Conservation (phyloP, 2,329 filamentous ascomycete species). For the Exophiala sideris region DNA sequence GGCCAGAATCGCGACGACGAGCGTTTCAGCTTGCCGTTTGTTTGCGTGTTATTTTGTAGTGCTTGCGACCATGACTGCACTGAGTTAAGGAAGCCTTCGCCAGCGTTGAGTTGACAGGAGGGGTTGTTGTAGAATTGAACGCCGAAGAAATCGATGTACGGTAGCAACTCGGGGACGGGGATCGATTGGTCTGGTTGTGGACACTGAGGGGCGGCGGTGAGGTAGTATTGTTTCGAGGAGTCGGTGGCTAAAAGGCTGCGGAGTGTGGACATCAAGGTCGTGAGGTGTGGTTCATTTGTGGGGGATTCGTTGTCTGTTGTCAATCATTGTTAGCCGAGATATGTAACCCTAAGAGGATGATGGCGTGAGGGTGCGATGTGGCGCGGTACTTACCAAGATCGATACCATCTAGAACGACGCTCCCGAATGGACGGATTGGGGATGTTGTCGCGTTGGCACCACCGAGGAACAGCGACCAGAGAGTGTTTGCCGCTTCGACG, state of each 20-base stretch:
- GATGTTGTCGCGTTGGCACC: slow-evolving; percentile 32
- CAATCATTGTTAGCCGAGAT: too few species aligned
- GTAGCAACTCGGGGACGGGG: slow-evolving; percentile 15
- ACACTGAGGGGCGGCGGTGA: slow-evolving; percentile 55
- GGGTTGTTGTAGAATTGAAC: slow-evolving; percentile 30
- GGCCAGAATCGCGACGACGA: not conserved
- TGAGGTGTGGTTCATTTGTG: slow-evolving; percentile 3
- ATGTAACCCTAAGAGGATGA: too few species aligned
- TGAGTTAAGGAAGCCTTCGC: slow-evolving; percentile 17
- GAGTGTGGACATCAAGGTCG: slow-evolving; percentile 13
- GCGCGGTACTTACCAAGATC: slow-evolving; percentile 45
- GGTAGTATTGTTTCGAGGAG: slow-evolving; percentile 42
- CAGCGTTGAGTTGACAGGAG: slow-evolving; percentile 18
- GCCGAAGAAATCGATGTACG: slow-evolving; percentile 22
- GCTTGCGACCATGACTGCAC: slow-evolving; percentile 16
- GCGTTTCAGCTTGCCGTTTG: not conserved
- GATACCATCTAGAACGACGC: slow-evolving; percentile 49
- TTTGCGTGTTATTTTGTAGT: not conserved
- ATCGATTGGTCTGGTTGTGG: slow-evolving; percentile 41
- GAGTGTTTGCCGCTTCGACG: slow-evolving; percentile 47
- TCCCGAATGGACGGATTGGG: slow-evolving; percentile 49
- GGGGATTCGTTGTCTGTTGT: slow-evolving; percentile 23
- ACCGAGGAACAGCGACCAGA: slow-evolving; percentile 52
- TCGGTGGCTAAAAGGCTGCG: slow-evolving; percentile 15
- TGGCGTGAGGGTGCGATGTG: not conserved